phyloP scores from a whole-genome alignment of 805 yeast species.

The Candida morakotiae region DNA sequence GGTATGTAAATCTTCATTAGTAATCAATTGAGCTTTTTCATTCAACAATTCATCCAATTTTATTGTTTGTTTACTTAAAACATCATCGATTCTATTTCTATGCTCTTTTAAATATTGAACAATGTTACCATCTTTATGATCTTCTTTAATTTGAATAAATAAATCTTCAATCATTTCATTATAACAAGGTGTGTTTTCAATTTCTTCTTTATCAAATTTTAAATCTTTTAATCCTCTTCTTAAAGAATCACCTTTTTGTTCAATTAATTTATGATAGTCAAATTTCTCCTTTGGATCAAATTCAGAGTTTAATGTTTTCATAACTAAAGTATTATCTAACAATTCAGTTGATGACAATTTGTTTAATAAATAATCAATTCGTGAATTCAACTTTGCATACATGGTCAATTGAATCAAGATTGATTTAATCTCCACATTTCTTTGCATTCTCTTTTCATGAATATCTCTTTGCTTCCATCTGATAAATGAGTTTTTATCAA shows the following conservation, averaged over 20 bases:
- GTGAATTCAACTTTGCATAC: slow-evolving; percentile 68
- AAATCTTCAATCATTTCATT: slow-evolving; percentile 92
- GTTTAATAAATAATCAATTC: slow-evolving; percentile 63
- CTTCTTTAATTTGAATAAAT: slow-evolving; percentile 69
- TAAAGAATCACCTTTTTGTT: slow-evolving; percentile 39
- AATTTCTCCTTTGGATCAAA: slow-evolving; percentile 62
- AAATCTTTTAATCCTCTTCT: slow-evolving; percentile 42
- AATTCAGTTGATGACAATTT: slow-evolving; percentile 35
- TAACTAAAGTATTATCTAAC: slow-evolving; percentile 22
- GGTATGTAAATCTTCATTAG: slow-evolving; percentile 86
- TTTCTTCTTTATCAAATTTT: slow-evolving; percentile 30
- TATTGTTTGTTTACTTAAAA: slow-evolving; percentile 57
- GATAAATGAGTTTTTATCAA: slow-evolving; percentile 87
- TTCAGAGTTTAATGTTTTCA: slow-evolving; percentile 40
- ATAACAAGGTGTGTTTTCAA: slow-evolving; percentile 55
- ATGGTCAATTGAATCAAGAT: slow-evolving; percentile 74
- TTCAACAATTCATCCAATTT: slow-evolving; percentile 64
- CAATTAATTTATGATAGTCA: slow-evolving; percentile 33
- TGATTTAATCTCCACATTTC: slow-evolving; percentile 73
- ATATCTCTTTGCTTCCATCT: slow-evolving; percentile 97
- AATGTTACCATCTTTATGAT: slow-evolving; percentile 43
- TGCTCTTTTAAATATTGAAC: slow-evolving; percentile 51
- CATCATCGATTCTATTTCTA: slow-evolving; percentile 63
- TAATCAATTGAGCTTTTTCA: slow-evolving; percentile 72
- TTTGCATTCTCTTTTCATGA: slow-evolving; percentile 83